Evolutionary conservation across 164 flowering plant species (phyloP).

Genomic region (Pachysandra terminalis): DNA sequence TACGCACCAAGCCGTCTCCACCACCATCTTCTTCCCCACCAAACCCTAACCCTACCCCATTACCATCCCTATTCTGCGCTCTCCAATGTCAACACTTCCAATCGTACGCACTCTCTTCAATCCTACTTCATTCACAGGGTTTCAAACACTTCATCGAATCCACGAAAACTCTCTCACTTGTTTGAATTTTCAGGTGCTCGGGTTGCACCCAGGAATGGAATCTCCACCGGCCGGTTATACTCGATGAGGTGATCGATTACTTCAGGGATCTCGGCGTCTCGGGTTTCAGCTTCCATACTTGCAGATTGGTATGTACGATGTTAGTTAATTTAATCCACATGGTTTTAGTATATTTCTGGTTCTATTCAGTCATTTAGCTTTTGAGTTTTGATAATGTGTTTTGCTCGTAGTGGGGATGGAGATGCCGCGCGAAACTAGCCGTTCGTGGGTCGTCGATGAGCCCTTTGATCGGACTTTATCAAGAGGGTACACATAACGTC

Average conservation of each 20-base stretch:
- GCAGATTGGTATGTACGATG: slow-evolving; percentile 48
- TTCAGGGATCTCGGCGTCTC: slow-evolving; percentile 55
- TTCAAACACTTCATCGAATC: neutral
- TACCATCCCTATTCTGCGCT: slow-evolving; percentile 47
- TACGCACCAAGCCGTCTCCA: slow-evolving; percentile 11
- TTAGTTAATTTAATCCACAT: neutral
- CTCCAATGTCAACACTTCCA: slow-evolving; percentile 87
- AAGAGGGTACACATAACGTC: slow-evolving; percentile 84
- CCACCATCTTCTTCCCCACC: slow-evolving; percentile 16
- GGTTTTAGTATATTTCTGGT: neutral
- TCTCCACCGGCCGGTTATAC: slow-evolving; percentile 65
- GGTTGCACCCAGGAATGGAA: slow-evolving; percentile 79
- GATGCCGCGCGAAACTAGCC: slow-evolving; percentile 94
- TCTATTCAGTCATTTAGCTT: too few relatives aligned
- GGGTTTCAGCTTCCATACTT: slow-evolving; percentile 61
- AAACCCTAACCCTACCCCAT: slow-evolving; percentile 21
- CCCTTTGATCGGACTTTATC: slow-evolving; percentile 79
- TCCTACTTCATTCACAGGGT: neutral
- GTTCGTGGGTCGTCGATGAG: slow-evolving; percentile 69
- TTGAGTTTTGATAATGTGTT: slow-evolving; percentile 4
- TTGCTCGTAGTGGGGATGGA: slow-evolving; percentile 76
- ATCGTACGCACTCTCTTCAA: slow-evolving; percentile 39
- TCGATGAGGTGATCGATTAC: slow-evolving; percentile 57
- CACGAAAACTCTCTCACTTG: neutral
- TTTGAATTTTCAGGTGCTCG: slow-evolving; percentile 58